Evolutionary conservation across 257 asterid genomes (phyloP), one percentile per base, ranked within the genome.

Genomic region (Buddleja alternifolia): DNA sequence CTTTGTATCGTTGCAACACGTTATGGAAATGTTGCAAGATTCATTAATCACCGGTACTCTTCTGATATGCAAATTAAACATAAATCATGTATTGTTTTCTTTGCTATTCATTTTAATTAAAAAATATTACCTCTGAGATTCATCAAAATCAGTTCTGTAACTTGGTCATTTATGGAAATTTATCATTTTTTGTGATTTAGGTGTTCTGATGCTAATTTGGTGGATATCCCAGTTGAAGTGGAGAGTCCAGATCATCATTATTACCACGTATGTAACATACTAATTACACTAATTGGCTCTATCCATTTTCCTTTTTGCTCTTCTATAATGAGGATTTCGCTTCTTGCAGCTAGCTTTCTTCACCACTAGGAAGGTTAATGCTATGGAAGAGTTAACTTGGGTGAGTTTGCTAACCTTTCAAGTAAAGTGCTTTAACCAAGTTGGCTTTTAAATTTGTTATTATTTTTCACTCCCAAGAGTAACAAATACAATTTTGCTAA

Each of bases 361-460:
- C 74, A 82, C 96, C 1, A 82, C 61, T 24, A 82, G 84, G 70
- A 74, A 84, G 21, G 73, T 88, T 51, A 40, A 73, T 45, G 89
- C 93, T 61, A 59, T 82, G 7, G 93, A 88, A 81, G 90, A 86
- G 78, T 66, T 88, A 48, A 79, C 88, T 48, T 86, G 93, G 93
- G 96, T 88, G 62, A 78, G 78, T 57, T 29, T 42, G 12, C 55
- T 72, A 17, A 12, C 53, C 48, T 23, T 16, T 20, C 11, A 29
- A 24, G 42, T 39, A 19, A 14, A 8, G 1, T 58, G 67, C 37
- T 36, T 34, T 59, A 16, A 40, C 16, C 10, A 34, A 16, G 6
- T 57, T 45, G 41, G 11, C 21, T 8, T 15, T 5, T 23, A 8
- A 29, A 34, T 58, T 44, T 63, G 12, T 14, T 45, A 5, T 20